These are phyloP conservation scores for Ceratopteris richardii DNA, from an alignment of 75 land plant genomes.

Conservation along the genomic window DNA sequence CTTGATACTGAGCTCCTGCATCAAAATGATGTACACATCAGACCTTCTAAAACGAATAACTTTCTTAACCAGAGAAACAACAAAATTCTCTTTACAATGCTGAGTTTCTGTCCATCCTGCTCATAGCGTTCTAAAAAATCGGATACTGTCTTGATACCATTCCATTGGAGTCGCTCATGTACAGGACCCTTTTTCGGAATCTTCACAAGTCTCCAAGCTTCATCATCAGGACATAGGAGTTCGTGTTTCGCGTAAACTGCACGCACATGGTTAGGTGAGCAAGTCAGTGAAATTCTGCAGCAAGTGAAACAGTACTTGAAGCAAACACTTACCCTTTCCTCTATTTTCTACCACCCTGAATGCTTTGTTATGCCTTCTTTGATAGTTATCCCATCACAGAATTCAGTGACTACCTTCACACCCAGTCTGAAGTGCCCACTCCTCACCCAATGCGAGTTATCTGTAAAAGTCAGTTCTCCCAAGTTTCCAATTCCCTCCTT, in stretches of 20 bases:
- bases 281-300: no score
- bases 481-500: no score
- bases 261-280: no score
- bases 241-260: constrained; percentile 97
- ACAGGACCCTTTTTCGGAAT: constrained; percentile 95
- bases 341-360: constrained; percentile 92
- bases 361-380: constrained; percentile 84
- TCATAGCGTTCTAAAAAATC: constrained; percentile 75
- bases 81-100: constrained; percentile 69
- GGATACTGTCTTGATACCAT: constrained; percentile 55
- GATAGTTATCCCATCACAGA: constrained; percentile 67
- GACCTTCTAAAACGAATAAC: no score
- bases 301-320: no score
- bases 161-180: constrained; percentile 64
- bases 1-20: no score
- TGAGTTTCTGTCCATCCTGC: constrained; percentile 54
- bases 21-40: no score
- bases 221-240: constrained; percentile 81
- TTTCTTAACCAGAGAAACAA: no score
- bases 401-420: no score
- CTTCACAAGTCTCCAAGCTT: constrained; percentile 92
- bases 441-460: constrained; percentile 77
- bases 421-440: constrained; percentile 93
- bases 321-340: constrained; percentile 87
- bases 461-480: no score